These are phyloP conservation scores for Candida frijolesensis DNA, from an alignment of 1,139 yeast species.

Conservation along the genomic window DNA sequence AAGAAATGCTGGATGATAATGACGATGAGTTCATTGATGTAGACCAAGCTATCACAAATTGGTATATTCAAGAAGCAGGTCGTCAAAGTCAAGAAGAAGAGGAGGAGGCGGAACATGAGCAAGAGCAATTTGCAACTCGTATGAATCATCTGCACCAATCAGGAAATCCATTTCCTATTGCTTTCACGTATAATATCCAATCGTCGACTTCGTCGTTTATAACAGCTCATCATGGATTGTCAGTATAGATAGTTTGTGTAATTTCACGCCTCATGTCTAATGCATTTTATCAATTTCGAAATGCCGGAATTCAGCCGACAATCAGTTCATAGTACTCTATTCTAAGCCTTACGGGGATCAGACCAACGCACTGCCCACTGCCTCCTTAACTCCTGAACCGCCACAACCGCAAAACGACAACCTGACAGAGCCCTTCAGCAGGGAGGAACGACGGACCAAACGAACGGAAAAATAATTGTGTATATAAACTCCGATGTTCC, in stretches of 20 bases:
- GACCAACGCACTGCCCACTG: too few relatives aligned
- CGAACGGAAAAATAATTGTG: neutral
- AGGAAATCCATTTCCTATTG: conserved; percentile 6
- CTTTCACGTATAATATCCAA: conserved; percentile 1
- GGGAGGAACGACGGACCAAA: too few relatives aligned
- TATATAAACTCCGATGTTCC: neutral
- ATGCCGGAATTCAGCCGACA: neutral
- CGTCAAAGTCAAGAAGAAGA: neutral
- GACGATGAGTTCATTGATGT: conserved; percentile 16
- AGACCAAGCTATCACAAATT: conserved; percentile 13
- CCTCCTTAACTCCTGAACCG: too few relatives aligned
- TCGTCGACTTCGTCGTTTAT: conserved; percentile 14
- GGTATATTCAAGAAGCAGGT: neutral
- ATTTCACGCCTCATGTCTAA: neutral
- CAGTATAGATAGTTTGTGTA: conserved; percentile 1
- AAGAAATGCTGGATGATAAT: neutral
- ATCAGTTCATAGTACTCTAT: too few relatives aligned
- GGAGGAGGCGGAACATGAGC: neutral
- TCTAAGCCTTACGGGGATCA: neutral
- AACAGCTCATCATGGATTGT: conserved; percentile 10
- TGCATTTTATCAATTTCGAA: neutral
- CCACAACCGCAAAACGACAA: too few relatives aligned
- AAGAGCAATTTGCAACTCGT: conserved; percentile 2
- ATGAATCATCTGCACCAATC: conserved; percentile 2
- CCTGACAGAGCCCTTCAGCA: too few relatives aligned